Conservation (phyloP, 164 flowering plant species). For the Brasenia schreberi region DNA sequence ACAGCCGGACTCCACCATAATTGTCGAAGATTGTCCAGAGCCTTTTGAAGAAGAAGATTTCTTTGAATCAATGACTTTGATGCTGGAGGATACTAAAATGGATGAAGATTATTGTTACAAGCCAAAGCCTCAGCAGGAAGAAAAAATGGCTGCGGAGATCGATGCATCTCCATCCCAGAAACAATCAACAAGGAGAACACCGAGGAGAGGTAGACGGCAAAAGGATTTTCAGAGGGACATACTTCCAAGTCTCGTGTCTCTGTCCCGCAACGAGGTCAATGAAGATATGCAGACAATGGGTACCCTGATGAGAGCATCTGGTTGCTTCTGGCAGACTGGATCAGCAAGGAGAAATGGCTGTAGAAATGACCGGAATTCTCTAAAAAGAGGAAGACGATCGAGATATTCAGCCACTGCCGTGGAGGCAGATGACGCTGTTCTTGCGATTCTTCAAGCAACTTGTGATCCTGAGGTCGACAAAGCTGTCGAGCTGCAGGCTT, state of each 20-base stretch:
- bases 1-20: background rate
- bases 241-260: slow-evolving; percentile 73
- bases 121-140: slow-evolving; percentile 17
- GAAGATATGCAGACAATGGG: slow-evolving; percentile 74
- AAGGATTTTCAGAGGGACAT: slow-evolving; percentile 95
- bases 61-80: slow-evolving; percentile 78
- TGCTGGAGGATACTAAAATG: slow-evolving; percentile 35
- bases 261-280: slow-evolving; percentile 84
- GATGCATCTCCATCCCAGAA: slow-evolving; percentile 14
- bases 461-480: slow-evolving; percentile 28
- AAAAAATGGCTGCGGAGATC: slow-evolving; percentile 13
- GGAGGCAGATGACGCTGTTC: slow-evolving; percentile 3
- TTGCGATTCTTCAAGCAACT: slow-evolving; percentile 15
- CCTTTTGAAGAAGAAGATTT: slow-evolving; percentile 33
- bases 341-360: slow-evolving; percentile 44
- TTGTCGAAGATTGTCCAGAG: slow-evolving; percentile 4
- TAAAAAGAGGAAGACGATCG: slow-evolving; percentile 45
- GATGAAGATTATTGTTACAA: slow-evolving; percentile 40
- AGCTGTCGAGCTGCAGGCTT: slow-evolving; percentile 50
- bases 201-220: slow-evolving; percentile 75
- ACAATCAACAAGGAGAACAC: slow-evolving; percentile 50
- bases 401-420: slow-evolving; percentile 11
- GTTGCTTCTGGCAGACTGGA: slow-evolving; percentile 57
- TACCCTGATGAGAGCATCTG: slow-evolving; percentile 69
- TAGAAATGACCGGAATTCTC: slow-evolving; percentile 29